Evolutionary conservation across 768 basidiomycete genomes (phyloP), one percentile per base, ranked within the genome.

Genomic region (Rhodotorula sphaerocarpa): DNA sequence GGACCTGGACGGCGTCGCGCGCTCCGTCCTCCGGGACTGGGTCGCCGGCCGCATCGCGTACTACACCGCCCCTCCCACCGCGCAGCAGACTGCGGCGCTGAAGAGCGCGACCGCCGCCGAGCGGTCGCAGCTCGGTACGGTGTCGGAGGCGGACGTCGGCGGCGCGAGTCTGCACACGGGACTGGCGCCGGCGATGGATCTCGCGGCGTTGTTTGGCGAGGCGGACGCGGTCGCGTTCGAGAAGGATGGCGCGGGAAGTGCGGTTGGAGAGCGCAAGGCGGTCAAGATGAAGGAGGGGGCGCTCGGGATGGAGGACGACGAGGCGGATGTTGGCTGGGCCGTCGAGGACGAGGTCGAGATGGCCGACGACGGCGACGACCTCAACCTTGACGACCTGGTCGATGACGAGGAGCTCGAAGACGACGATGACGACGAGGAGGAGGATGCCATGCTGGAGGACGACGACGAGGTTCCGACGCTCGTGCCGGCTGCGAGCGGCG

Each of bases 1-100:
- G 3, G 90, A 96, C 74, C 75, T 92, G 36, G 82, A 85, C 46
- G 79, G 86, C 10, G 82, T 90, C 0, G 90, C 92, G 0, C 84
- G 88, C 36, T 83, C 86, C 20, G 81, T 96, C 28, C 75, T 96
- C 2, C 82, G 79, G 52, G 91, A 99, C 73, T 99, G 93, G 92
- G 96, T 96, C 71, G 83, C 88, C 60, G 90, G 95, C 31, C 67
- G 71, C 7, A 93, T 96, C 16, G 86, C 88, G 0, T 97, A 88
- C 76, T 88, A 80, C 77, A 88, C 90, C 7, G 74, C 78, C 3
- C 90, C 91, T 14, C 91, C 93, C 0, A 72, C 78, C 12, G 21
- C 31, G 9, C 54, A 48, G 3, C 31, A 59, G 20, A 63, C 70
- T 15, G 41, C 61, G 6, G 50, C 52, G 27, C 53, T 65, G 31